Evolutionary conservation across 495 filamentous ascomycete genomes (phyloP), one percentile per base, ranked within the genome.

Genomic region (Xeromyces bisporus): DNA sequence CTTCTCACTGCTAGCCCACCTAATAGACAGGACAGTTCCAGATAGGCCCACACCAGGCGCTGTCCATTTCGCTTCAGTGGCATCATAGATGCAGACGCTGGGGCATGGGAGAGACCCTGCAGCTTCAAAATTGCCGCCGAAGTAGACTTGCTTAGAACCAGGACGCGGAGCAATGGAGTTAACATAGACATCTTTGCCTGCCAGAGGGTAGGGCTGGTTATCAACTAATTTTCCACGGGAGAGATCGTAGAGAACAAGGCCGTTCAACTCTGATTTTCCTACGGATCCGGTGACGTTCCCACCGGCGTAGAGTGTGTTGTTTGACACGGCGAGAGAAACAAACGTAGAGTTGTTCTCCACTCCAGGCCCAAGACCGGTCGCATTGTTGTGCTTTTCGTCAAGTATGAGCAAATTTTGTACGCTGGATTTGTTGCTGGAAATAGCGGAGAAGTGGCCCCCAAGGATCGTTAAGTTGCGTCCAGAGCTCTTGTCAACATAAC

Each of bases 101-200:
- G 73, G 67, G 46, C 89, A 99, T 23, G 62, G 71, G 14, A 94
- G 66, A 7, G 77, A 72, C n/a, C 89, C 91, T 17, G 85, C 91
- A 7, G 64, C 62, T 2, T 68, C 59, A 41, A 96, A 97, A 16
- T 64, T 70, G 17, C 89, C 89, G 10, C 75, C 89, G 18, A 96
- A 73, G 48, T 81, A 99, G 18, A 99, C 64, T 24, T 87, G 69
- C 1, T 62, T 56, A 16, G 74, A 74, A 34, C 60, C 64, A 3
- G 79, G 75, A 23, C 73, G 72, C 5, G 64, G 53, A 10, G 68
- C 69, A 39, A 93, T 79, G 15, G 80, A 60, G 37, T 84, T 77
- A 29, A 93, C 80, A 9, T 69, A 62, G 11, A 77, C 78, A 38
- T 72, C 62, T 6, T 56, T 50, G 11, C 82, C 86, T 6, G 51